phyloP scores from a whole-genome alignment of 768 basidiomycete species.

The Mycena latifolia region DNA sequence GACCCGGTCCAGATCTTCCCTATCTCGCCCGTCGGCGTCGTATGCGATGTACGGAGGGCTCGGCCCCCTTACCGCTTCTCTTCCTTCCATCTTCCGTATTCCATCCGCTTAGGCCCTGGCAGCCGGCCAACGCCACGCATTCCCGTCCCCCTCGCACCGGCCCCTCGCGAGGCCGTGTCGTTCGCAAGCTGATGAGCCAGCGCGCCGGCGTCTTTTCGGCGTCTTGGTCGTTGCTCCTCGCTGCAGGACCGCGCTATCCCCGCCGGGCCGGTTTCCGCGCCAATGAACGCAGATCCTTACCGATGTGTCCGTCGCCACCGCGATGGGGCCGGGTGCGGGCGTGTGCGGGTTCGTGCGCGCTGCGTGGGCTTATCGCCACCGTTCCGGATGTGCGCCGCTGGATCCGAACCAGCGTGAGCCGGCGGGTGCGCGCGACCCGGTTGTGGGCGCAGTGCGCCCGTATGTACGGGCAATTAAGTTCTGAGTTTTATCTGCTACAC shows the following conservation, averaged over 20 bases:
- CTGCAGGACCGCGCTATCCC: constrained; percentile 2
- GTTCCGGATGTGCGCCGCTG: neutral
- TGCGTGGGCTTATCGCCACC: neutral
- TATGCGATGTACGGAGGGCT: no score
- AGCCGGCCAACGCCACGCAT: no score
- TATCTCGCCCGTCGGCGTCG: no score
- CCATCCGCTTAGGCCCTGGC: no score
- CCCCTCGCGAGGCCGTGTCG: neutral
- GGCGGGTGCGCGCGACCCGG: neutral
- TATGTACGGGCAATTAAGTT: no score
- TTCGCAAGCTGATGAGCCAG: constrained; percentile 10
- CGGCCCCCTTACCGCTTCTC: no score
- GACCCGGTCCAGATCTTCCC: no score
- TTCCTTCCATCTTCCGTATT: no score
- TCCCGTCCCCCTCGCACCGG: neutral
- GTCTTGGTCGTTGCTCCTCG: neutral
- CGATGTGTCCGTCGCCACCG: no score
- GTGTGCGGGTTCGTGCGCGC: neutral
- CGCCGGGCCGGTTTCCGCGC: neutral
- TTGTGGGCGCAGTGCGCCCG: neutral
- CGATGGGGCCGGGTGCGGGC: no score
- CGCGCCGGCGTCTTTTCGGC: constrained; percentile 10
- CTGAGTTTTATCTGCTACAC: no score
- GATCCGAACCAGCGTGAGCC: neutral
- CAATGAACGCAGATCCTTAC: no score